Evolutionary conservation across 495 filamentous ascomycete genomes (phyloP), one percentile per base, ranked within the genome.

Genomic region (Podospora pseudopauciseta): DNA sequence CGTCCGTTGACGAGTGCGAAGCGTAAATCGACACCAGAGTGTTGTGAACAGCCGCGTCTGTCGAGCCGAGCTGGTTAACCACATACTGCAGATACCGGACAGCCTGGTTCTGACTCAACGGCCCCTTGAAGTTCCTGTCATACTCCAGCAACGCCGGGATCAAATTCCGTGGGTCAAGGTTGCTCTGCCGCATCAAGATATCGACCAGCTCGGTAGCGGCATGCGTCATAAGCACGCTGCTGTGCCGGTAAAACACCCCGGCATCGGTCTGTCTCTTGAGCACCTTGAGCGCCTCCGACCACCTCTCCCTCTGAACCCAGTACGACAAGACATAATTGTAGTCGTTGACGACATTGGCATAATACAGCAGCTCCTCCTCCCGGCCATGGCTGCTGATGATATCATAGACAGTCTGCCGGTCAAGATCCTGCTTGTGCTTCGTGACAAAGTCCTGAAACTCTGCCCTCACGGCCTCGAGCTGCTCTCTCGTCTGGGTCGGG

Each of bases 1-100:
- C 95, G 61, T 95, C 91, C 54, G 85, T 81, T 5, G 92, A 92
- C 18, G 87, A 83, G 73, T 95, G 89, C 2, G 94, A 93, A 19
- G 95, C 96, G 76, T 97, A 96, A 63, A 98, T 96, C 57, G 93
- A 96, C 67, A 99, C 92, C 30, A 99, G 86, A 0, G 96, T 98
- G 76, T 98, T 99, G 78, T 99, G 95, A 26, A 99, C 89, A n/a
- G 95, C 94, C 5, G 95, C 87, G 65, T 96, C 91, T 4, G 88
- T 85, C 15, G 90, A 91, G 39, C 90, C 86, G 60, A 93, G 88
- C 72, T 96, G 89, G 76, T 94, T 92, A 73, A 98, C 96, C 70
- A 94, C 91, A 77, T 93, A 96, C 60, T 92, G 90, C 13, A 99
- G 89, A 74, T 98, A 99, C 20, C 96, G 90, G 27, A 97, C 86